Evolutionary conservation across 192 early-diverging fungal genomes (phyloP).

Genomic region (Lobosporangium transversale): DNA sequence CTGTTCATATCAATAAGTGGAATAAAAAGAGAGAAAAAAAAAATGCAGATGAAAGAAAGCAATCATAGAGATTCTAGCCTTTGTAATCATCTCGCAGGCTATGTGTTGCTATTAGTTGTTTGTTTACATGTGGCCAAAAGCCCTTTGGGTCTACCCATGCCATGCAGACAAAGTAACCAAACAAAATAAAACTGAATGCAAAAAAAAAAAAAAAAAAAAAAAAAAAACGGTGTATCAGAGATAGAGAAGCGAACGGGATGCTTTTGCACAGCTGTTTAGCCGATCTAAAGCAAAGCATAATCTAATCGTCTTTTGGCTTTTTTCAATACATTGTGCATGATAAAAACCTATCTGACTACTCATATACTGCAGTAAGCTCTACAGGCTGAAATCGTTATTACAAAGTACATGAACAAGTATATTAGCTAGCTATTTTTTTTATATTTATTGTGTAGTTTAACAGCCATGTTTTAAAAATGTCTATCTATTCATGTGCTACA

Average conservation of each 20-base stretch:
- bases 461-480: not conserved
- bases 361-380: not conserved
- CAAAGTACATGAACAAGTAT: not conserved
- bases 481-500: constrained; percentile 41
- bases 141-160: not conserved
- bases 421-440: not conserved
- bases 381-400: not conserved
- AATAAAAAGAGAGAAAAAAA: not conserved
- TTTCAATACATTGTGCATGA: not conserved
- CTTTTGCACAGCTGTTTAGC: too few relatives aligned
- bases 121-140: not conserved
- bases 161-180: constrained; percentile 6
- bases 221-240: too few relatives aligned
- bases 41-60: not conserved
- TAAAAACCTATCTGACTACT: too few relatives aligned
- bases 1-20: not conserved
- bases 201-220: too few relatives aligned
- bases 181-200: not conserved
- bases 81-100: too few relatives aligned
- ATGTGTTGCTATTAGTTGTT: too few relatives aligned
- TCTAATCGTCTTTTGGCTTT: not conserved
- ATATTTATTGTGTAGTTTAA: not conserved
- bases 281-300: too few relatives aligned
- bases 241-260: too few relatives aligned
- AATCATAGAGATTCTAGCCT: too few relatives aligned